These are phyloP conservation scores for Candida sonorensis DNA, from an alignment of 805 yeast species.

Conservation along the genomic window DNA sequence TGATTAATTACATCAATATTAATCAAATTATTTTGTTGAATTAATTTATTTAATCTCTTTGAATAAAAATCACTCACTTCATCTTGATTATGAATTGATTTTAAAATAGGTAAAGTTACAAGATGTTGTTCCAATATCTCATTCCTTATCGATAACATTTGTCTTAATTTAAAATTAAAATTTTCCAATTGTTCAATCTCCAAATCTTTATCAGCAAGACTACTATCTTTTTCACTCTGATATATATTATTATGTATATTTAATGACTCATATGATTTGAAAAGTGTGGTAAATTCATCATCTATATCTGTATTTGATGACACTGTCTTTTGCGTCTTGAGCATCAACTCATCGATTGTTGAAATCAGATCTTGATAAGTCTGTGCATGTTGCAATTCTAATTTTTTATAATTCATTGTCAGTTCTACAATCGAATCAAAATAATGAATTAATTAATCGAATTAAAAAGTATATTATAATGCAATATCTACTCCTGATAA, in stretches of 20 bases:
- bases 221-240: too few relatives aligned
- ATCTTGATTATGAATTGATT: constrained; percentile 14
- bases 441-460: too few relatives aligned
- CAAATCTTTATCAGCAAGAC: background rate
- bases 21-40: constrained; percentile 8
- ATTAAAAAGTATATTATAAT: too few relatives aligned
- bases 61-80: too few relatives aligned
- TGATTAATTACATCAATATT: constrained; percentile 2
- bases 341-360: constrained; percentile 27
- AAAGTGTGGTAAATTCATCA: background rate
- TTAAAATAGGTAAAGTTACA: constrained; percentile 17
- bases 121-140: constrained; percentile 17
- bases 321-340: constrained; percentile 7
- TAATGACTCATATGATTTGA: constrained; percentile 1
- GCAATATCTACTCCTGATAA: too few relatives aligned
- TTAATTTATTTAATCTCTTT: constrained; percentile 3
- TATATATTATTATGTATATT: constrained; percentile 1
- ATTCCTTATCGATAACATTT: constrained; percentile 14
- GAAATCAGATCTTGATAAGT: constrained; percentile 27
- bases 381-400: constrained; percentile 25
- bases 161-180: constrained; percentile 9
- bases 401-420: constrained; percentile 1
- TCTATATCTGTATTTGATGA: background rate
- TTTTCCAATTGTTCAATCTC: background rate
- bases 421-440: too few relatives aligned